phyloP scores from a whole-genome alignment of 106 monocot species.

The Apostasia shenzhenica region DNA sequence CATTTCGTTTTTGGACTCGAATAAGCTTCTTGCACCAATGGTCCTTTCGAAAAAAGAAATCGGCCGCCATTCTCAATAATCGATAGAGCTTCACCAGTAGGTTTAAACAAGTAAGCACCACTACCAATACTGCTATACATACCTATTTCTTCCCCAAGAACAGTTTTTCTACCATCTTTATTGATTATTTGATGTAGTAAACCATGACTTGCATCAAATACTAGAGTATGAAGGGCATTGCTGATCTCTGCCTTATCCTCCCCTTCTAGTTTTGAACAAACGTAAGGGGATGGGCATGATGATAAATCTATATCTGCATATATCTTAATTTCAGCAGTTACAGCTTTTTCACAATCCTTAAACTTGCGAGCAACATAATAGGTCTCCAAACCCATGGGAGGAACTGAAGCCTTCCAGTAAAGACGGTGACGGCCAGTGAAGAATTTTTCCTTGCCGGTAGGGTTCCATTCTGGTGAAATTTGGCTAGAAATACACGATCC shows the following conservation, averaged over 20 bases:
- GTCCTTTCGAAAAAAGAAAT: slow-evolving; percentile 63
- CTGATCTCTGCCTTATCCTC: slow-evolving; percentile 39
- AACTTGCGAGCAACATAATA: slow-evolving; percentile 59
- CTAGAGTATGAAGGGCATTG: slow-evolving; percentile 42
- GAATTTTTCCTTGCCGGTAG: slow-evolving; percentile 25
- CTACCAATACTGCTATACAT: slow-evolving; percentile 79
- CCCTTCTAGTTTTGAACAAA: slow-evolving; percentile 60
- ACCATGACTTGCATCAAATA: slow-evolving; percentile 66
- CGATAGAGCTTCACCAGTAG: slow-evolving; percentile 60
- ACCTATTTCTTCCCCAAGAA: slow-evolving; percentile 68
- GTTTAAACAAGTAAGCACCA: slow-evolving; percentile 94
- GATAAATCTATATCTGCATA: slow-evolving; percentile 19
- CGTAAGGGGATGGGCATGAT: slow-evolving; percentile 64
- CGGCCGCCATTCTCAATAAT: slow-evolving; percentile 53
- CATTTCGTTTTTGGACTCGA: slow-evolving; percentile 72
- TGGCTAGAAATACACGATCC: slow-evolving; percentile 70
- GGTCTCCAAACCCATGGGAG: slow-evolving; percentile 86
- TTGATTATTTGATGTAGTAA: slow-evolving; percentile 40
- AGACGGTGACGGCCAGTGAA: slow-evolving; percentile 70
- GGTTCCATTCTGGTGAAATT: slow-evolving; percentile 82
- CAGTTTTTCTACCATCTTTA: slow-evolving; percentile 46
- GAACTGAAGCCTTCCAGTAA: slow-evolving; percentile 87
- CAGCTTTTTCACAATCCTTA: slow-evolving; percentile 53
- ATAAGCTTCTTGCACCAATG: slow-evolving; percentile 60
- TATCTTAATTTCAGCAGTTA: slow-evolving; percentile 47